These are phyloP conservation scores for Heritiera littoralis DNA, from an alignment of 345 rosid genomes.

Conservation along the genomic window DNA sequence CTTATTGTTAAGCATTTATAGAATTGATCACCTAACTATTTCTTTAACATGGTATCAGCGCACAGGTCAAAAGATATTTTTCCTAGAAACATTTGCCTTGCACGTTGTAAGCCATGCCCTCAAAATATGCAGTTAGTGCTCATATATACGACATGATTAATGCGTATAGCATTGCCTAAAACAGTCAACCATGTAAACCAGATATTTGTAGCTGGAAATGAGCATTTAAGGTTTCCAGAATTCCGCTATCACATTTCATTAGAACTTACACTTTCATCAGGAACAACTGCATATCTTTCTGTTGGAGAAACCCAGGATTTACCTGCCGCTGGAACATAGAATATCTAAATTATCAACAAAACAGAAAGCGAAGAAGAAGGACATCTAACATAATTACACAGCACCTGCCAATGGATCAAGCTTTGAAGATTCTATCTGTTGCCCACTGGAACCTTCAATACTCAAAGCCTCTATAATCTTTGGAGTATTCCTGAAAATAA, in stretches of 20 bases:
- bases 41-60: not conserved
- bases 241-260: not conserved
- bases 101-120: not conserved
- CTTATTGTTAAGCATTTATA: not conserved
- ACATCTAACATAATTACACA: not conserved
- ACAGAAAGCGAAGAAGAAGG: not conserved
- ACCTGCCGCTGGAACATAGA: conserved; percentile 44
- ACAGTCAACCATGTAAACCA: not conserved
- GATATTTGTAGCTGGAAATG: not conserved
- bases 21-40: not conserved
- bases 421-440: conserved; percentile 66
- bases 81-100: not conserved
- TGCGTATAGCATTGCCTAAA: not conserved
- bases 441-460: conserved; percentile 80
- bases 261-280: conserved; percentile 72
- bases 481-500: conserved; percentile 63
- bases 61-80: not conserved
- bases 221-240: not conserved
- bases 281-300: conserved; percentile 94
- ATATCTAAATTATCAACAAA: not conserved
- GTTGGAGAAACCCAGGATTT: conserved; percentile 84
- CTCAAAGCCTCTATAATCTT: conserved; percentile 73
- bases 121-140: not conserved
- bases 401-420: conserved; percentile 74
- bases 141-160: not conserved